Evolutionary conservation across 192 early-diverging fungal genomes (phyloP), one percentile per base, ranked within the genome.

Genomic region (Radiomyces spectabilis): DNA sequence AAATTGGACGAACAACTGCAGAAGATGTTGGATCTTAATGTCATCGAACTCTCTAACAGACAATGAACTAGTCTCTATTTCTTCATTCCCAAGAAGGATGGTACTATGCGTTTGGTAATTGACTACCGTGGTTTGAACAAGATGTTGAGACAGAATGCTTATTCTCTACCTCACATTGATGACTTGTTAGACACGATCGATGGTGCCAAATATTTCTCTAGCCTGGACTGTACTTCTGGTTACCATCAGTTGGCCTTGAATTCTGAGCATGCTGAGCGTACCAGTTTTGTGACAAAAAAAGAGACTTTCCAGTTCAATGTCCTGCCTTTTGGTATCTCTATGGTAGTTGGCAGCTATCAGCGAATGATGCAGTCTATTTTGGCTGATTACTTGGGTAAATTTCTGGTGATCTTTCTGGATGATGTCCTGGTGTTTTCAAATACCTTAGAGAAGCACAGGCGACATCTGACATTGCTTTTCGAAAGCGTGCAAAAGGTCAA

Each of bases 81-180:
- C 2, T 48, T 48, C 5, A 30, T 48, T 29, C 4, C 12, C 0
- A 48, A 48, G 13, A 31, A 15, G 0, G 0, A 31, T 48, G 29
- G 29, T 15, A 5, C 1, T 3, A 31, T 42, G 5, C 41, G 41
- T 5, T 18, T 42, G 41, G n/a, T 13, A 5, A 25, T 51, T 2
- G 49, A 51, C 34, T 51, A 21, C 33, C 29, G 51, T 5, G 41
- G 41, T 8, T 35, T 83, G 18, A 83, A 82, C 57, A 34, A 21
- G 7, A 24, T 63, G 0, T 79, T 72, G 0, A 57, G 72, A 0
- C 44, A 65, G 43, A 66, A 85, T 41, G 55, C 64, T 12, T 76
- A 72, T 33, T 73, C 78, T 0, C 24, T 83, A 12, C 80, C 80
- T 2, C 41, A 64, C 37, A 79, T 83, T 22, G 58, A 74, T 2